Base-by-base conservation (phyloP, 2,329 filamentous ascomycete species). In the Trichoderma afroharzianum region DNA sequence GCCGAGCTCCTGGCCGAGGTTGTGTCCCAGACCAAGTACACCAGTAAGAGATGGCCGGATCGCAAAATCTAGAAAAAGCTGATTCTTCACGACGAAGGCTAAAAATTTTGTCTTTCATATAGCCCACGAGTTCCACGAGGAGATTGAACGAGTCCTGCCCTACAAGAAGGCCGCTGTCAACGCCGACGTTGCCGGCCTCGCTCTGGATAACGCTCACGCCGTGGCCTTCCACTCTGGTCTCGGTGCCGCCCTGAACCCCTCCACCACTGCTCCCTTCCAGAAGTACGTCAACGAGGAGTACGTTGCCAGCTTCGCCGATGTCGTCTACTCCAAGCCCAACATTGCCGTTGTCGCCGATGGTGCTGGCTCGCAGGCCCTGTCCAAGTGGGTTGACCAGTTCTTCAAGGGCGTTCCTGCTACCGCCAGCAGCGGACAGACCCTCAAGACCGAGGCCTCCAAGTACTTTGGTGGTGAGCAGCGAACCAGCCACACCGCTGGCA, bases 381-480 rank as follows among this genome's bases (percentile, higher is more conserved):
- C 88, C 79, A 97, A 96, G 85, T 98, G 95, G 95, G 91, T 97
- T 74, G 90, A 91, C 79, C 90, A 97, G 81, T 98, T 98, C 88
- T 98, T 99, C 88, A 90, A 90, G 81, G 86, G 88, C 72, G 86
- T 92, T 63, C 88, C 91, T 72, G 81, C 85, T 76, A 82, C 86
- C 74, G 80, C 87, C 73, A 82, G 83, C 76, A 83, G 84, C 79
- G 84, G 86, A 78, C 82, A 87, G 76, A 76, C 78, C 62, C 83
- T 92, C 74, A 87, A 89, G 80, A 84, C 85, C 73, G 83, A 89
- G 76, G 86, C 92, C 74, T 88, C 90, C 81, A 96, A 95, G 84
- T 99, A 98, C 90, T 93, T 90, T 80, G 96, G 96, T 82, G 97
- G 96, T 80, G 94, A 99, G 87, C 93, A 97, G 86, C 93, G 96